Base-by-base conservation (phyloP, 768 basidiomycete genomes). In the Mycena floridula region DNA sequence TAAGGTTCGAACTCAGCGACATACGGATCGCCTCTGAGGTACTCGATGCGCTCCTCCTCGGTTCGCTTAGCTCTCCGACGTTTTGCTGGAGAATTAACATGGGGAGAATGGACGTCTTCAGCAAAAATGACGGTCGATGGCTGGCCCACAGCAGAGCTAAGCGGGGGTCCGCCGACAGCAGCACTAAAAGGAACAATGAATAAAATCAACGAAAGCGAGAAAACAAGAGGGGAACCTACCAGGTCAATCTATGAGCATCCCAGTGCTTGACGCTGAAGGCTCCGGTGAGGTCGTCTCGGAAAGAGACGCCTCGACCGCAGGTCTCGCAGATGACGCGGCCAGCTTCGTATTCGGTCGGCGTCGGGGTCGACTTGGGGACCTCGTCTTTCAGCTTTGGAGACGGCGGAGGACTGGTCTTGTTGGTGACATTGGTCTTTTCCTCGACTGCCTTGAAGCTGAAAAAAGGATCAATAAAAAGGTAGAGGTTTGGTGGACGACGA, bases 1-100 rank as follows among this genome's bases (percentile, higher is more conserved):
- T 88, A 88, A 0, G 87, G 77, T 62, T 89, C 85, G 57, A 86
- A 86, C 51, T 83, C 72, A n/a, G 79, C 82, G 32, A 89, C 85
- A 53, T 87, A 85, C 13, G 82, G 83, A 57, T 89, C 86, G 0
- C 73, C 68, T 38, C 79, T 74, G 13, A 76, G 71, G 48, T 86
- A 86, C 37, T 79, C 75, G 50, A 86, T 86, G 16, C 84, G 79
- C 47, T 86, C 83, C 26, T 85, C 82, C 49, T 88, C 86, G 0
- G 84, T 81, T 27, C 85, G 75, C 54, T 88, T 88, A 0, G 85
- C 82, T 8, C 85, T 73, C 4, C 85, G 76, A 16, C 83, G 78
- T 55, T 86, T 85, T 12, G 72, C 60, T 0, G 75, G 72, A 3
- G 74, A 74, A 54, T 74, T 69, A 2, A 68, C 60, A n/a, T 68